phyloP scores from a whole-genome alignment of 352 stramenopile species.

The Globisporangium cystogenes region DNA sequence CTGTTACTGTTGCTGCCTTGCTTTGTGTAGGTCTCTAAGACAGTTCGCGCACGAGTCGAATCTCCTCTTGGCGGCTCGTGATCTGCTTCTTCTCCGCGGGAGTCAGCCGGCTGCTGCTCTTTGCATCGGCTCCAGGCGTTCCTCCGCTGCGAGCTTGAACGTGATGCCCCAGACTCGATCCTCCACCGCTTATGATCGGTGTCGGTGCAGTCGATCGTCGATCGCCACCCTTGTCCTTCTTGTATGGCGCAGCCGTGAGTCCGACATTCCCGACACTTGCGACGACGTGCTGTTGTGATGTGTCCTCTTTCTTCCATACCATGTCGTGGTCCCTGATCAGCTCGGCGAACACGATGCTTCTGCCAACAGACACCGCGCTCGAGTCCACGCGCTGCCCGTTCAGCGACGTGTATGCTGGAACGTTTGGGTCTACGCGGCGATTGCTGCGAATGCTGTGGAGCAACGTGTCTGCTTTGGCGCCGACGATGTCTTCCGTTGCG shows the following conservation, averaged over 20 bases:
- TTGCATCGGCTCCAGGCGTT: conserved; percentile 6
- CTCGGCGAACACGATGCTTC: conserved; percentile 63
- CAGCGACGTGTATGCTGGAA: conserved; percentile 50
- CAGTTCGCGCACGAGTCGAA: conserved; percentile 51
- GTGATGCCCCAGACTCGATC: too few relatives aligned
- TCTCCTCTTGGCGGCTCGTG: conserved; percentile 38
- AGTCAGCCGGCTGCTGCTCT: conserved; percentile 17
- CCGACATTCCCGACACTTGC: conserved; percentile 56
- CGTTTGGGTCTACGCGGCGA: conserved; percentile 61
- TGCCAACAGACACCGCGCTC: conserved; percentile 59
- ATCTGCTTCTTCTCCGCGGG: conserved; percentile 39
- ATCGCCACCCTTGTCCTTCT: conserved; percentile 13
- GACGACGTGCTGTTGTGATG: conserved; percentile 31
- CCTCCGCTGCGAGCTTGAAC: conserved; percentile 3
- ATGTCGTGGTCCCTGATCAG: conserved; percentile 39
- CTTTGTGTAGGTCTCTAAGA: conserved; percentile 25
- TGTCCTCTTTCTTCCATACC: conserved; percentile 19
- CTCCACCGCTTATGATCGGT: neutral
- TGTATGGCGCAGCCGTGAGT: conserved; percentile 17
- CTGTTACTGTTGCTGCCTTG: too few relatives aligned
- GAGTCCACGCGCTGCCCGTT: conserved; percentile 55
- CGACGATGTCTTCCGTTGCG: conserved; percentile 51
- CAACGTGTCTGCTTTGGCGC: conserved; percentile 57
- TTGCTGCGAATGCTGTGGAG: conserved; percentile 64
- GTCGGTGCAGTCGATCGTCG: conserved; percentile 18